Evolutionary conservation across 2,329 filamentous ascomycete species (phyloP).

Genomic region (Dendrostoma leiphaemia): DNA sequence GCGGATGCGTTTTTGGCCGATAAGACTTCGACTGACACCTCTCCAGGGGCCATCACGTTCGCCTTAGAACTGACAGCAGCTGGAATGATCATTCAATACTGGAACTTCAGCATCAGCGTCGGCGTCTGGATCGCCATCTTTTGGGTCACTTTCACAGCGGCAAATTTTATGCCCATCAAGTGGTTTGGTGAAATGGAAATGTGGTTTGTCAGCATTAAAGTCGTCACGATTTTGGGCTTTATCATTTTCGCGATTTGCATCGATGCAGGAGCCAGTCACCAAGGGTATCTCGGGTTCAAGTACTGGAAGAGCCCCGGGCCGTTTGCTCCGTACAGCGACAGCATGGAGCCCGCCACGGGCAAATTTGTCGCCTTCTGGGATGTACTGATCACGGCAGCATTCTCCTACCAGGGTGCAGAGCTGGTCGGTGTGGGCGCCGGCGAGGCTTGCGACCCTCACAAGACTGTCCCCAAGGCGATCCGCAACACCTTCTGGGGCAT

Average conservation of each 20-base stretch:
- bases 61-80: neutral
- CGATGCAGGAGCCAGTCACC: constrained; percentile 47
- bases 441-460: constrained; percentile 45
- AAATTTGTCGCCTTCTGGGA: constrained; percentile 19
- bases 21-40: neutral
- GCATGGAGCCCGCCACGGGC: constrained; percentile 10
- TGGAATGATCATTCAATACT: constrained; percentile 1
- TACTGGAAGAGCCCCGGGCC: constrained; percentile 36
- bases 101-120: constrained; percentile 2
- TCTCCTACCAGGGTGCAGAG: constrained; percentile 21
- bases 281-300: constrained; percentile 15
- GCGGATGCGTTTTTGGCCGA: no score
- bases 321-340: constrained; percentile 8
- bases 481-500: constrained; percentile 61
- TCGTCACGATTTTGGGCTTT: constrained; percentile 28
- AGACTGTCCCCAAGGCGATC: constrained; percentile 51
- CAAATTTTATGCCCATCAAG: constrained; percentile 20
- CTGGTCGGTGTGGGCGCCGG: constrained; percentile 32
- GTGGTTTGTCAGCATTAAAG: constrained; percentile 17
- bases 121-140: constrained; percentile 21
- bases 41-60: constrained; percentile 1
- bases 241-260: constrained; percentile 62
- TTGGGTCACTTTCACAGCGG: constrained; percentile 19
- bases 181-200: constrained; percentile 17
- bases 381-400: constrained; percentile 17